Evolutionary conservation across 2,329 filamentous ascomycete genomes (phyloP).

Genomic region (Colletotrichum viniferum): DNA sequence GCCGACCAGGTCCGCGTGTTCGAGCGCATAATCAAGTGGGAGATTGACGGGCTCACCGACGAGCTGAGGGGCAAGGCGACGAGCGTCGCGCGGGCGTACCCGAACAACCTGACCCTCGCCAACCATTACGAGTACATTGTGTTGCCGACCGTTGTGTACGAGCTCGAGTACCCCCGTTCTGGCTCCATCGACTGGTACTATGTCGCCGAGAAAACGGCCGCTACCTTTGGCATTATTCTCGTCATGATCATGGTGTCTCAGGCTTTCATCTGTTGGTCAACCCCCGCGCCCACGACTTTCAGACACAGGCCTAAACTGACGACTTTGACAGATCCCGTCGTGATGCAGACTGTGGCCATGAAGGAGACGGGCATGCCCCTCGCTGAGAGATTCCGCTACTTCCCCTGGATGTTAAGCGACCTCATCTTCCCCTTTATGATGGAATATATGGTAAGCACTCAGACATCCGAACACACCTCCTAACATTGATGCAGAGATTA

Average conservation of each 20-base stretch:
- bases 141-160: constrained; percentile 79
- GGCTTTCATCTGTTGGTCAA: constrained; percentile 65
- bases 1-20: constrained; percentile 67
- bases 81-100: constrained; percentile 58
- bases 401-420: constrained; percentile 77
- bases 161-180: constrained; percentile 75
- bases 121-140: constrained; percentile 77
- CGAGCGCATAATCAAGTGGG: constrained; percentile 67
- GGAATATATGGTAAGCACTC: constrained; percentile 65
- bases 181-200: constrained; percentile 76
- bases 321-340: constrained; percentile 61
- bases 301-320: neutral
- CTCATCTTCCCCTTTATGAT: constrained; percentile 80
- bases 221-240: constrained; percentile 74
- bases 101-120: constrained; percentile 67
- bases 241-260: constrained; percentile 83
- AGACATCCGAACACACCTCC: neutral
- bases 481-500: neutral
- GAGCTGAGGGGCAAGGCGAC: constrained; percentile 70
- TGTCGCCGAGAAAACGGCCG: constrained; percentile 72
- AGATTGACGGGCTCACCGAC: constrained; percentile 67
- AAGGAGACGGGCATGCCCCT: constrained; percentile 70
- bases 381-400: constrained; percentile 64
- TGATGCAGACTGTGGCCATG: constrained; percentile 69
- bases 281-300: neutral